Percentiles rank a stretch among this genome's conserved stretches.
phyloP scores from a whole-genome alignment of 345 rosid genomes.

The Dipteronia sinensis region DNA sequence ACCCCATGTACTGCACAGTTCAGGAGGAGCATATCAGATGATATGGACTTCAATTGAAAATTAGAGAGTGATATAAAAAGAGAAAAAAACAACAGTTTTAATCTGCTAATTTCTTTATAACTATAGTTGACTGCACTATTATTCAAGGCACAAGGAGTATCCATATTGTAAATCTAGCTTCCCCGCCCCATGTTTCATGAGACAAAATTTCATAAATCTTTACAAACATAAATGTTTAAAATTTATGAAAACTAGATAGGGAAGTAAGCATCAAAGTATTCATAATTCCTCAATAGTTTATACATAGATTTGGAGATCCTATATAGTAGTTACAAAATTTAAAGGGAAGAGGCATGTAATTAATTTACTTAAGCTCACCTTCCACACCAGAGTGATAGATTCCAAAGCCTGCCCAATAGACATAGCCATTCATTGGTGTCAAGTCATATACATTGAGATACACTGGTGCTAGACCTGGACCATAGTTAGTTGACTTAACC shows the following conservation, averaged over 20 bases:
- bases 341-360: constrained; percentile 15
- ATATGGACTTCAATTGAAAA: constrained; percentile 1
- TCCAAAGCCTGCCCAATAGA: constrained; percentile 97
- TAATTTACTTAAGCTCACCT: constrained; percentile 53
- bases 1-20: constrained; percentile 75
- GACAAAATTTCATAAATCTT: not conserved
- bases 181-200: not conserved
- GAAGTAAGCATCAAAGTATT: constrained; percentile 3
- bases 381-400: constrained; percentile 97
- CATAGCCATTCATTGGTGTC: constrained; percentile 85
- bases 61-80: not conserved
- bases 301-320: not conserved
- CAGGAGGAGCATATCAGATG: constrained; percentile 18
- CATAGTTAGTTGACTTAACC: constrained; percentile 54
- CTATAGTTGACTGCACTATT: not conserved
- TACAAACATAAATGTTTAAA: not conserved
- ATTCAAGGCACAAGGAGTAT: not conserved
- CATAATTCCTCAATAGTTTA: not conserved
- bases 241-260: not conserved
- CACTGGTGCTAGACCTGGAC: constrained; percentile 71
- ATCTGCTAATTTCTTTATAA: not conserved
- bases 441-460: constrained; percentile 94
- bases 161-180: not conserved
- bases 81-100: not conserved
- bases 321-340: constrained; percentile 4